These are phyloP conservation scores for Exsudoporus frostii DNA, from an alignment of 768 basidiomycete genomes.

Conservation along the genomic window DNA sequence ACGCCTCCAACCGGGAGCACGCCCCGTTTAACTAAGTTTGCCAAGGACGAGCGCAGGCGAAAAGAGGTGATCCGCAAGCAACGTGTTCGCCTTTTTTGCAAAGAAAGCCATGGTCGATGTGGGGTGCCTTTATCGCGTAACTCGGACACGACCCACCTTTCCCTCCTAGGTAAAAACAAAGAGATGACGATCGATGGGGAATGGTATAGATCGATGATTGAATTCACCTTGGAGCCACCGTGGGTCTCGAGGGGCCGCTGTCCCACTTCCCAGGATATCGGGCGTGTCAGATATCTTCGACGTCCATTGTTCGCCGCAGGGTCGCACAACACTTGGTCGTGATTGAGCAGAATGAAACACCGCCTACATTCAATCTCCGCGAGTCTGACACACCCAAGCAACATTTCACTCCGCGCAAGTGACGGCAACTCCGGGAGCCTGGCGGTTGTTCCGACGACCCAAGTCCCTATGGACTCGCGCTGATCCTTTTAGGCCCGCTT, in stretches of 20 bases:
- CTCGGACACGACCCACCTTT: conserved; percentile 42
- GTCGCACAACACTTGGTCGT: no score
- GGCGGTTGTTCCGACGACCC: no score
- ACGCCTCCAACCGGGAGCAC: conserved; percentile 41
- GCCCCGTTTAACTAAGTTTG: conserved; percentile 58
- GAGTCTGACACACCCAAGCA: not conserved
- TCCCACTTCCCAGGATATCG: conserved; percentile 46
- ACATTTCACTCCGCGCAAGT: conserved; percentile 11
- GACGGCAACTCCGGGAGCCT: conserved; percentile 4
- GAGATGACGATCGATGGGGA: not conserved
- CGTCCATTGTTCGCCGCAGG: conserved; percentile 4
- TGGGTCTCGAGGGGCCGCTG: conserved; percentile 53
- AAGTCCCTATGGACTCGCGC: not conserved
- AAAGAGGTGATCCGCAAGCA: conserved; percentile 72
- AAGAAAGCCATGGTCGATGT: not conserved
- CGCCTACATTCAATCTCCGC: conserved; percentile 24
- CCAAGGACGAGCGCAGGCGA: conserved; percentile 66
- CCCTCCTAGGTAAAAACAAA: conserved; percentile 47
- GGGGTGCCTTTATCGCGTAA: conserved; percentile 5
- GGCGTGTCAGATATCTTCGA: conserved; percentile 50
- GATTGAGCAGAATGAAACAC: not conserved
- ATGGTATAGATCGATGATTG: not conserved
- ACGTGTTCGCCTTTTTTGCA: conserved; percentile 63
- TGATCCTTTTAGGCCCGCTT: conserved; percentile 1
- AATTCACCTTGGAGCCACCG: conserved; percentile 56